These are phyloP conservation scores for Musa troglodytarum DNA, from an alignment of 176 grass and related monocot species.

Conservation along the genomic window DNA sequence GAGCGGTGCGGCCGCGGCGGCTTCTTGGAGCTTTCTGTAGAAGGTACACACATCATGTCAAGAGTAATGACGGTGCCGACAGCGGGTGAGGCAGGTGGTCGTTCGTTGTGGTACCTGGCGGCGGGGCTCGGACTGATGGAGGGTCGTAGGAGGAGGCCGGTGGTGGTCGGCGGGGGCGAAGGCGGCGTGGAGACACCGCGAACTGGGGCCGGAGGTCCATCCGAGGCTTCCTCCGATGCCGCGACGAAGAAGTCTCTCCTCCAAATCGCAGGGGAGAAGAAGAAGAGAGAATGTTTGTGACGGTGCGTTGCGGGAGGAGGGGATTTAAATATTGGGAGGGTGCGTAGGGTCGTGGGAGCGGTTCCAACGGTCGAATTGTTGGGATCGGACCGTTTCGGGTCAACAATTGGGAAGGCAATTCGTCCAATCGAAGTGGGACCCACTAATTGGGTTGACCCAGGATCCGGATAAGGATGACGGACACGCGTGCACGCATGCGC, in stretches of 20 bases:
- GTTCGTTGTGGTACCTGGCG: conserved; percentile 19
- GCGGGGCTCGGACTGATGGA: conserved; percentile 22
- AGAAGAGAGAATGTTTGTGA: neutral
- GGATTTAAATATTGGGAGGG: neutral
- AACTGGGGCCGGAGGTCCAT: conserved; percentile 60
- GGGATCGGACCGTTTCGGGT: neutral
- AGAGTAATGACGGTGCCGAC: neutral
- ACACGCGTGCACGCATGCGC: too few species aligned
- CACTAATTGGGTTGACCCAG: too few species aligned
- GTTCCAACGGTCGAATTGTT: neutral
- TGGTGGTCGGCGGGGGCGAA: conserved; percentile 46
- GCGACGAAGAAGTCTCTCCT: neutral
- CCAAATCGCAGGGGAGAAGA: too few species aligned
- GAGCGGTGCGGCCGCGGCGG: conserved; percentile 24
- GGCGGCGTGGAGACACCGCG: conserved; percentile 61
- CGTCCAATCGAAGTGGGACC: too few species aligned
- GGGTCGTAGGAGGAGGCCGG: conserved; percentile 3
- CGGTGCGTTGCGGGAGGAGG: neutral
- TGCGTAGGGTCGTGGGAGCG: neutral
- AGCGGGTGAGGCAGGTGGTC: too few species aligned
- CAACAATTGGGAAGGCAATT: neutral
- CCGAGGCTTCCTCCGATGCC: neutral
- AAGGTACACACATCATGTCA: neutral
- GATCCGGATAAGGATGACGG: too few species aligned
- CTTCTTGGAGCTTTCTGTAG: conserved; percentile 43